A percentile compares a stretch with the other conserved stretches of the same genome.
Conservation (phyloP, 805 yeast genomes). For the Starmera caribaea region DNA sequence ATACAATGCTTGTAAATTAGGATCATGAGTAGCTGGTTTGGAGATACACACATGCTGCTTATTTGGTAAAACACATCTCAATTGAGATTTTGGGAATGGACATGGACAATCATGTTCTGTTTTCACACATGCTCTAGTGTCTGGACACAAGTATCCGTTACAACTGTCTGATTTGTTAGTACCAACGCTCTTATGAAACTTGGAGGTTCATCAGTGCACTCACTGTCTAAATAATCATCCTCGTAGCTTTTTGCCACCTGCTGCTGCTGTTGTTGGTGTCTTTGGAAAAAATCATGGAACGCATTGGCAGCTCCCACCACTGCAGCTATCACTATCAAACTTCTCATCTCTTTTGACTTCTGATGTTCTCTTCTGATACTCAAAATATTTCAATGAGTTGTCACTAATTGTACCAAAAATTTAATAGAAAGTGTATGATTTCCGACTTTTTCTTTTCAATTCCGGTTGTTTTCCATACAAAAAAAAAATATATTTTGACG, state of each 20-base stretch:
- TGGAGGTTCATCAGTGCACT: constrained; percentile 1
- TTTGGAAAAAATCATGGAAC: constrained; percentile 34
- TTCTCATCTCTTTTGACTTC: not conserved
- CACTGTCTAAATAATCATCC: constrained; percentile 23
- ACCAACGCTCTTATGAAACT: not conserved
- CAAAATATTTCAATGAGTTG: too few species aligned
- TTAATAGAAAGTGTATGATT: too few species aligned
- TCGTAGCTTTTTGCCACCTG: constrained; percentile 22
- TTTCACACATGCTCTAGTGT: constrained; percentile 70
- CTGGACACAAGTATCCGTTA: constrained; percentile 66
- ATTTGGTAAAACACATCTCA: constrained; percentile 71
- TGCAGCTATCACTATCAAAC: not conserved
- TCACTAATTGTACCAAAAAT: too few species aligned
- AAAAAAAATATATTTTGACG: too few species aligned
- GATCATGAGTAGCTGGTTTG: constrained; percentile 51
- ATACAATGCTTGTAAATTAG: constrained; percentile 22
- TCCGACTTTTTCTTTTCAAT: too few species aligned
- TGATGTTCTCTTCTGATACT: too few species aligned
- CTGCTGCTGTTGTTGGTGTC: constrained; percentile 29
- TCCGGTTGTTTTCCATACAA: too few species aligned
- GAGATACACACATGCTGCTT: constrained; percentile 70
- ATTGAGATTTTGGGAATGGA: constrained; percentile 76
- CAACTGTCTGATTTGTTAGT: constrained; percentile 33
- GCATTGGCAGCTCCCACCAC: constrained; percentile 16
- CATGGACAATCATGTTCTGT: constrained; percentile 76